These are phyloP conservation scores for Linderina pennispora DNA, from an alignment of 192 early-diverging fungal genomes.

Conservation along the genomic window DNA sequence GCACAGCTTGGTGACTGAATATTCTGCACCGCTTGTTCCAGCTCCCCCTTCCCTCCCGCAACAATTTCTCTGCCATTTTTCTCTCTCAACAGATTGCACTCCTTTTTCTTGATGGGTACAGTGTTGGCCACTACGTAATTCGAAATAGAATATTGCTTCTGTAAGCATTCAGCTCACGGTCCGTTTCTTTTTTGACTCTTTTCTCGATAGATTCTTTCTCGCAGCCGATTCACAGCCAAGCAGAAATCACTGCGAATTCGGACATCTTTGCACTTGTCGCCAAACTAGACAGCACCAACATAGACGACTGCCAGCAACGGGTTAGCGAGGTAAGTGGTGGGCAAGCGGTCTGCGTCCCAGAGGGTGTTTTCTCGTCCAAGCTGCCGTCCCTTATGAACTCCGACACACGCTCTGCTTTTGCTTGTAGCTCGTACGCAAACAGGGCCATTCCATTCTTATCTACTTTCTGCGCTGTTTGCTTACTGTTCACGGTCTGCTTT, in stretches of 20 bases:
- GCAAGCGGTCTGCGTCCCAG: no score
- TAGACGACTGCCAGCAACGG: constrained; percentile 22
- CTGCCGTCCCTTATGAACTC: background rate
- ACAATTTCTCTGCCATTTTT: constrained; percentile 1
- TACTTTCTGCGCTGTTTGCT: constrained; percentile 35
- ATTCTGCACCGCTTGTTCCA: no score
- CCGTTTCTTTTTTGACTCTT: no score
- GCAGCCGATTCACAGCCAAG: background rate
- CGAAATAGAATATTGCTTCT: no score
- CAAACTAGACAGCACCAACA: constrained; percentile 15
- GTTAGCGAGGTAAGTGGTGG: constrained; percentile 32
- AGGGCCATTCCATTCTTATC: constrained; percentile 20
- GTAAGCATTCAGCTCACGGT: no score
- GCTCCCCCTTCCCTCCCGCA: no score
- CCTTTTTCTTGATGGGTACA: background rate
- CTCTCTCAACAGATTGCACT: background rate
- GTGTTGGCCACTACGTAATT: no score
- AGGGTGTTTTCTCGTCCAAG: background rate
- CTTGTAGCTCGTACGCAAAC: constrained; percentile 26
- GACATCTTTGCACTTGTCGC: constrained; percentile 23
- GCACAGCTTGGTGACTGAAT: no score
- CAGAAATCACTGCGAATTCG: constrained; percentile 7
- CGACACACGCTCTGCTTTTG: background rate
- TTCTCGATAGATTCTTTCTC: constrained; percentile 19
- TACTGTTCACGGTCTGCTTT: constrained; percentile 33